Conservation (phyloP, 179 eudicot genomes). For the Silene vulgaris region DNA sequence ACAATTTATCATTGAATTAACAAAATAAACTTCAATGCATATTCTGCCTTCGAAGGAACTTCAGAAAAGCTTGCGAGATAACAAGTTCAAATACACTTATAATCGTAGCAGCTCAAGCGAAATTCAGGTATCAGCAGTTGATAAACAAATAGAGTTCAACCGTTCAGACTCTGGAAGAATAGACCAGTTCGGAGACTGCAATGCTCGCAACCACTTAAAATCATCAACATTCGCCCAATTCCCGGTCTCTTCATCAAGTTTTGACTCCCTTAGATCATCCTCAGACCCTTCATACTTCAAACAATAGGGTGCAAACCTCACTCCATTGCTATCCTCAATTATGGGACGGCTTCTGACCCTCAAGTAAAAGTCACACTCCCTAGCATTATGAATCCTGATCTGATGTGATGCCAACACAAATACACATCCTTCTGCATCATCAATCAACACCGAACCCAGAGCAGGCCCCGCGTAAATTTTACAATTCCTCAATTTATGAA, state of each 20-base stretch:
- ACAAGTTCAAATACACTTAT: background rate
- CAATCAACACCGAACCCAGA: constrained; percentile 75
- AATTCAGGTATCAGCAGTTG: constrained; percentile 25
- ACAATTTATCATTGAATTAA: too few relatives aligned
- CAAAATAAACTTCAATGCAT: background rate
- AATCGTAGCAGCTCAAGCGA: background rate
- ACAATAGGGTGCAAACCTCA: constrained; percentile 81
- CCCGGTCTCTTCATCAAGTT: constrained; percentile 69
- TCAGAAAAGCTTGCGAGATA: background rate
- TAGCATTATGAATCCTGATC: constrained; percentile 82
- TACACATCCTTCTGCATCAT: constrained; percentile 62
- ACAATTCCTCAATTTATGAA: constrained; percentile 53
- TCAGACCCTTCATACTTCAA: constrained; percentile 67
- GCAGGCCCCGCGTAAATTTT: constrained; percentile 66
- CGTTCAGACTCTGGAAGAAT: constrained; percentile 64
- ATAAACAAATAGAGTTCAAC: constrained; percentile 32
- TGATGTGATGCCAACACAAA: constrained; percentile 88
- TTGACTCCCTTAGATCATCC: constrained; percentile 54
- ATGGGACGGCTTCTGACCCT: constrained; percentile 85
- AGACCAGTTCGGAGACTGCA: constrained; percentile 85
- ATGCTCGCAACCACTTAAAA: constrained; percentile 81
- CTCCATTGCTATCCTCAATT: constrained; percentile 67
- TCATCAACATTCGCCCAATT: constrained; percentile 92
- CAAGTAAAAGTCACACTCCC: constrained; percentile 65
- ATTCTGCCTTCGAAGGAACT: constrained; percentile 3